Base-by-base conservation (phyloP, 352 stramenopile genomes). In the Saprolegnia diclina region DNA sequence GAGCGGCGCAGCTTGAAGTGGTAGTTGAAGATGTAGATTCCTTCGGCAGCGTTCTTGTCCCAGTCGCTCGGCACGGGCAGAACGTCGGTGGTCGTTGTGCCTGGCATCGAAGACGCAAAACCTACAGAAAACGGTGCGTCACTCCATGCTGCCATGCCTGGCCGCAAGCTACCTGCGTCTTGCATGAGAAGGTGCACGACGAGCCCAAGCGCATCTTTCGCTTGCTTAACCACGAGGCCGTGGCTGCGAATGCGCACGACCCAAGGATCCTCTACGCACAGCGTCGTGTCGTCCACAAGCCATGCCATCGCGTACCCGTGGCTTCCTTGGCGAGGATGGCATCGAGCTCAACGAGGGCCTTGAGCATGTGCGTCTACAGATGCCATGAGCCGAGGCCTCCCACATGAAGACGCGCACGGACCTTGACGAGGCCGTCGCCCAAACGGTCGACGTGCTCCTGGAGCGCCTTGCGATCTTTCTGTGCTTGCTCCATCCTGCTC, bases 201-300 rank as follows among this genome's bases (percentile, higher is more conserved):
- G 24, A 88, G 64, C 56, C 92, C 91, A 0, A 95, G 72, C 46
- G 81, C 83, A 56, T 95, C 83, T 29, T 80, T 77, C 5, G 79
- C 65, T 24, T 69, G 61, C 40, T 82, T 77, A 21, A 90, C 83
- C 2, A 54, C 73, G 38, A 89, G 73, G 0, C 73, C 53, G 37
- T 86, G 87, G 32, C 64, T 65, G 19, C 75, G 74, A 67, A 95
- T 63, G n/a, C 73, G 72, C 1, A 65, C 61, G 10, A 76, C 64
- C 55, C 91, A 54, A 22, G 67, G 26, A 19, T 95, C 85, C 16
- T 78, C 79, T 59, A 59, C 52, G 19, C 11, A 59, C 24, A 40
- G 73, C 76, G 32, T 87, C 77, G 13, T 35, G 1, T 52, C 56
- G 7, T 44, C 16, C 54, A 40, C 54, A 61, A 73, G 52, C n/a